Evolutionary conservation across 2,329 filamentous ascomycete genomes (phyloP).

Genomic region (Drechslerella coelobrocha): DNA sequence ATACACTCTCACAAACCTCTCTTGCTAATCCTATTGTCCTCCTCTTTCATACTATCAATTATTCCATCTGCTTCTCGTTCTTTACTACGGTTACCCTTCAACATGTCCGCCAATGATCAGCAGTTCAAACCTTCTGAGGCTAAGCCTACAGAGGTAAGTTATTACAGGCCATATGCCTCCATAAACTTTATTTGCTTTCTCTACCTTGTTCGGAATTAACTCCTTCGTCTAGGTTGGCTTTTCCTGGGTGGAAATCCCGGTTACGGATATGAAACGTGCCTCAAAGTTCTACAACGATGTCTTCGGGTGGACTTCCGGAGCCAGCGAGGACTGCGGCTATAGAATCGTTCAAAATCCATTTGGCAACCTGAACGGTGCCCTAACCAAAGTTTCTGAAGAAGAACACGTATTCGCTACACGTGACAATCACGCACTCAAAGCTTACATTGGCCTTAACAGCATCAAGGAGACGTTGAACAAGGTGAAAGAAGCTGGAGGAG

Average conservation of each 20-base stretch:
- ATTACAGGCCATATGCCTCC: too few relatives aligned
- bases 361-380: constrained; percentile 37
- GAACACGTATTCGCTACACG: constrained; percentile 25
- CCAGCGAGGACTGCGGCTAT: neutral
- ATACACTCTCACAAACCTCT: too few relatives aligned
- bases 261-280: constrained; percentile 41
- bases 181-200: neutral
- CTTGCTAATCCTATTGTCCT: too few relatives aligned
- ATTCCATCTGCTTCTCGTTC: too few relatives aligned
- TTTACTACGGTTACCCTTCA: too few relatives aligned
- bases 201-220: neutral
- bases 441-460: constrained; percentile 31
- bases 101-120: too few relatives aligned
- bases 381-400: constrained; percentile 15
- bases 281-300: constrained; percentile 38
- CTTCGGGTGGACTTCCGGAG: constrained; percentile 24
- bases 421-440: constrained; percentile 12
- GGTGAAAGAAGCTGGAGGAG: constrained; percentile 38
- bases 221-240: constrained; percentile 16
- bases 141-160: constrained; percentile 38
- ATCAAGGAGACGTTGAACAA: constrained; percentile 31
- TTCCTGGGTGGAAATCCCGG: constrained; percentile 47
- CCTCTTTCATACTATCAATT: too few relatives aligned
- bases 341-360: constrained; percentile 28
- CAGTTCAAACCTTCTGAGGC: neutral